Evolutionary conservation across 306 rosid genomes (phyloP).

Genomic region (Echinosophora koreensis): DNA sequence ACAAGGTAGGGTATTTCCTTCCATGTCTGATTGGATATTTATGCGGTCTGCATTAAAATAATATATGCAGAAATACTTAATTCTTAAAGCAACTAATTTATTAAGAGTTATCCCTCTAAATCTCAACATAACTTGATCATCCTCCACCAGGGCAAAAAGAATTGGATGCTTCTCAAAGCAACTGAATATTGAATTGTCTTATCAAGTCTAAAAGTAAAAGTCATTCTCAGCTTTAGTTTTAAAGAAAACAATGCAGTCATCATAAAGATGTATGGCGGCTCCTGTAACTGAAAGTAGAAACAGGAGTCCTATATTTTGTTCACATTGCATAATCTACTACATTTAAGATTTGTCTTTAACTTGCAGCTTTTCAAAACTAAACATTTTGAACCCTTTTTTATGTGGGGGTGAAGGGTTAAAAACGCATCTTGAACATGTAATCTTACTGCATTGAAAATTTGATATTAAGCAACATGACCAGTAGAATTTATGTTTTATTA

Average conservation of each 20-base stretch:
- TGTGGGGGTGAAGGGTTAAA: background rate
- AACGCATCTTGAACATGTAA: background rate
- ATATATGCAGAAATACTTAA: conserved; percentile 1
- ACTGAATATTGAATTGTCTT: conserved; percentile 47
- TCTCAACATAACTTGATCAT: conserved; percentile 36
- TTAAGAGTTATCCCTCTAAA: conserved; percentile 3
- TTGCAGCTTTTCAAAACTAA: conserved; percentile 33
- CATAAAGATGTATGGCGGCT: conserved; percentile 40
- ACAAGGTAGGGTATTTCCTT: background rate
- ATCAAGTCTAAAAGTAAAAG: conserved; percentile 53
- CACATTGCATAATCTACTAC: conserved; percentile 32
- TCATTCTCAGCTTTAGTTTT: conserved; percentile 47
- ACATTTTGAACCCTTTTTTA: background rate
- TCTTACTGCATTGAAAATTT: conserved; percentile 1
- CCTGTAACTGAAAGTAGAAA: conserved; percentile 48
- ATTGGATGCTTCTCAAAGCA: conserved; percentile 46
- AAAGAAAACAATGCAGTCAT: conserved; percentile 36
- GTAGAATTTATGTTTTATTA: background rate
- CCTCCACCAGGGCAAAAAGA: conserved; percentile 24
- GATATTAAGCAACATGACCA: conserved; percentile 8
- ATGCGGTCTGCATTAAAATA: background rate
- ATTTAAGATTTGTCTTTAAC: conserved; percentile 33
- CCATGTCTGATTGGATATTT: background rate
- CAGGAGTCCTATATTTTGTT: conserved; percentile 46
- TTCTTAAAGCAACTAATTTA: conserved; percentile 10